Percentiles rank a stretch among this genome's conserved stretches.
Conservation (phyloP, 164 flowering plant species). For the Tetracentron sinense region DNA sequence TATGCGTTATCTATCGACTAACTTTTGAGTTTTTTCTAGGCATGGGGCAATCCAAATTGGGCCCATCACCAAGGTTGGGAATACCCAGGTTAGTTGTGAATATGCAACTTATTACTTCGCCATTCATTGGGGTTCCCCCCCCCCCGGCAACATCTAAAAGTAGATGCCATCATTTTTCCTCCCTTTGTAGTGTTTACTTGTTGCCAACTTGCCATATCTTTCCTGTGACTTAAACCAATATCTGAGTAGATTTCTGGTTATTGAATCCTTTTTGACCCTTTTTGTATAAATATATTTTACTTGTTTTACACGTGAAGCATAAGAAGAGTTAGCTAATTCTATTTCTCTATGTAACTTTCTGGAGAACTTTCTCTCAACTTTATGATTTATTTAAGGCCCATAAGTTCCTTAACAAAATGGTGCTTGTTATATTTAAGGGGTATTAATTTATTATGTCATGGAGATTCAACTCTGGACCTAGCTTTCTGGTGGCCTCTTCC, state of each 20-base stretch:
- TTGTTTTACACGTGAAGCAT: too few species aligned
- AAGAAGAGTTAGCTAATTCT: too few species aligned
- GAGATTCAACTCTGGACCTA: background rate
- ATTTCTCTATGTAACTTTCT: background rate
- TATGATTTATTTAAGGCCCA: too few species aligned
- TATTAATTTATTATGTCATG: background rate
- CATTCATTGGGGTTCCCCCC: background rate
- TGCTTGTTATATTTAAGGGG: background rate
- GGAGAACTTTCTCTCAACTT: background rate
- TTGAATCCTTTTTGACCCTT: background rate
- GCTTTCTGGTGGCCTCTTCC: background rate
- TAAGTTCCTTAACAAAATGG: too few species aligned
- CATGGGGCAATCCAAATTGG: slow-evolving; percentile 65
- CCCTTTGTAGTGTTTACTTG: background rate
- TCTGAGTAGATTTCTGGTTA: background rate
- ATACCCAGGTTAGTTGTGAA: slow-evolving; percentile 40
- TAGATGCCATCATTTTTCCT: background rate
- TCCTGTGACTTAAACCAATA: background rate
- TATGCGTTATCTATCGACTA: background rate
- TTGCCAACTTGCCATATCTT: background rate
- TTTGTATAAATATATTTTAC: background rate
- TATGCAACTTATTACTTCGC: background rate
- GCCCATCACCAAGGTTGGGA: slow-evolving; percentile 58
- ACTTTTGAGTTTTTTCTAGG: slow-evolving; percentile 34
- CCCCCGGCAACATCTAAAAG: too few species aligned